Conservation (phyloP, 1,139 yeast species). For the Lodderomyces metapsilosis region DNA sequence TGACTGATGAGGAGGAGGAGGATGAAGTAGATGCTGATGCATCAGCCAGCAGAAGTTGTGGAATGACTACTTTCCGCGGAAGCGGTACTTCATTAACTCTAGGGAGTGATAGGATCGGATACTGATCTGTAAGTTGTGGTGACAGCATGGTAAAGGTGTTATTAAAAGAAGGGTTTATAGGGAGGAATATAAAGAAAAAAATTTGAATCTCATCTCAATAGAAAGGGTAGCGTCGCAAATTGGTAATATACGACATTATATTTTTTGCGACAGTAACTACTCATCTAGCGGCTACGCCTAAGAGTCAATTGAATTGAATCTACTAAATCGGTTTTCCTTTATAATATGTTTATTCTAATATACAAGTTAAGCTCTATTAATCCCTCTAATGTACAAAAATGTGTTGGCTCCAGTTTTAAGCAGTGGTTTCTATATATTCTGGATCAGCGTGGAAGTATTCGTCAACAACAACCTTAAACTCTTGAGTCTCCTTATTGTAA, state of each 20-base stretch:
- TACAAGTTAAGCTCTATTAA: neutral
- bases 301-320: too few relatives aligned
- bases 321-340: too few relatives aligned
- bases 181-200: too few relatives aligned
- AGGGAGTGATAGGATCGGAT: conserved; percentile 41
- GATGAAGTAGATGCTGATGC: conserved; percentile 15
- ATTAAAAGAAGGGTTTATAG: too few relatives aligned
- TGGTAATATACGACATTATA: too few relatives aligned
- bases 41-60: conserved; percentile 25
- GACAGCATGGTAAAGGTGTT: conserved; percentile 1
- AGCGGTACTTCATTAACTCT: conserved; percentile 37
- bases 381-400: neutral
- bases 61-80: conserved; percentile 30
- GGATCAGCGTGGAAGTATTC: conserved; percentile 49
- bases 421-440: conserved; percentile 33
- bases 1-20: conserved; percentile 16
- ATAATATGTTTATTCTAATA: conserved; percentile 1
- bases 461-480: conserved; percentile 43
- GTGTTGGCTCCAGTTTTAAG: conserved; percentile 2
- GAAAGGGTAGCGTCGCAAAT: neutral
- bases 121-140: conserved; percentile 17
- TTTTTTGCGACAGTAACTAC: too few relatives aligned
- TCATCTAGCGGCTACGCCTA: too few relatives aligned
- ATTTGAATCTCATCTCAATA: neutral
- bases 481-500: conserved; percentile 45